Evolutionary conservation across 2,329 filamentous ascomycete genomes (phyloP).

Genomic region (Corinectria fuckeliana): DNA sequence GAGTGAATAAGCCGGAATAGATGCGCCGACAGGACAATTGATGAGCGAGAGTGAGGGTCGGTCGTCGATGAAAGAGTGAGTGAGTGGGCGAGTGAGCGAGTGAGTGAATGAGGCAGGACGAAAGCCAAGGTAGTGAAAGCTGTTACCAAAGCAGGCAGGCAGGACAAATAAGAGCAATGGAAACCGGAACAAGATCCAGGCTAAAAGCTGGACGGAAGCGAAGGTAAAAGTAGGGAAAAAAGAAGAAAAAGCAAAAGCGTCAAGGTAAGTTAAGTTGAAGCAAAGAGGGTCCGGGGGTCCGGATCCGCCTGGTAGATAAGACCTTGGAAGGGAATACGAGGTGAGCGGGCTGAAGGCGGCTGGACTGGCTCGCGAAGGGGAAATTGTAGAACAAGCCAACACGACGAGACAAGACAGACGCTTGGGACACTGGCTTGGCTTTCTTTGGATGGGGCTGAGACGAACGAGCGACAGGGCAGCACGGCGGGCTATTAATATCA

Average conservation of each 20-base stretch:
- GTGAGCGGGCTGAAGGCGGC: no score
- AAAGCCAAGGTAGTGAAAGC: no score
- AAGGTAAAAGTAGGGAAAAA: slow-evolving; percentile 9
- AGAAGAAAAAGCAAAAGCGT: no score
- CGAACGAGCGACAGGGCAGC: neutral
- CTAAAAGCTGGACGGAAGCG: neutral
- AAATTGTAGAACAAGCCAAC: neutral
- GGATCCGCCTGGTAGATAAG: neutral
- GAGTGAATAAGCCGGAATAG: neutral
- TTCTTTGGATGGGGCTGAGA: neutral
- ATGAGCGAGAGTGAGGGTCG: no score
- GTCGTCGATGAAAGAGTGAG: neutral
- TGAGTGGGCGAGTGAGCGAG: neutral
- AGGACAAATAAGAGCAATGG: slow-evolving; percentile 5
- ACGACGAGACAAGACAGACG: neutral
- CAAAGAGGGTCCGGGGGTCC: slow-evolving; percentile 9
- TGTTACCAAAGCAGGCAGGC: neutral
- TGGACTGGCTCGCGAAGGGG: neutral
- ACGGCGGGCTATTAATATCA: slow-evolving; percentile 15
- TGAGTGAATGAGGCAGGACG: neutral
- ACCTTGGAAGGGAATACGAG: neutral
- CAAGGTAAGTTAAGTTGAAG: no score
- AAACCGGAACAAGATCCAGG: no score
- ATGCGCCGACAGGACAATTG: neutral
- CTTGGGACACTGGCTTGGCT: no score